Conservation (phyloP, 345 rosid species). For the Bruguiera sexangula region DNA sequence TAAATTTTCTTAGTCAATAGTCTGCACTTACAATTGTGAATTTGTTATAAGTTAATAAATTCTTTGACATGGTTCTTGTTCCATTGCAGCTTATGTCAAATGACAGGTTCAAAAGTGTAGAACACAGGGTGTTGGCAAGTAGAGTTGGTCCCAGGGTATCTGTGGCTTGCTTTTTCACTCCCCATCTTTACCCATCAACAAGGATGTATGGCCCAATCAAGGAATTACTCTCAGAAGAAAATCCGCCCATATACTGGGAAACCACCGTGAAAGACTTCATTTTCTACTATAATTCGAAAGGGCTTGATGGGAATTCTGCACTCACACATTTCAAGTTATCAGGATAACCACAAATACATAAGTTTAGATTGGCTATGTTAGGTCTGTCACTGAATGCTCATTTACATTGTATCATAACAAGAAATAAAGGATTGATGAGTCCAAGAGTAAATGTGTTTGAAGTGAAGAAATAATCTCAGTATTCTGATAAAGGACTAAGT, state of each 20-base stretch:
- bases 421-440: not conserved
- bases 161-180: constrained; percentile 12
- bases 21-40: too few species aligned
- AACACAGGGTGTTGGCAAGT: constrained; percentile 19
- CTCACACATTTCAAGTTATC: constrained; percentile 14
- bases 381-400: not conserved
- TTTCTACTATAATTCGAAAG: not conserved
- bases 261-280: constrained; percentile 12
- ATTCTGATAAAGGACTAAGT: too few species aligned
- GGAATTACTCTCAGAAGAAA: constrained; percentile 19
- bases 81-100: constrained; percentile 19
- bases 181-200: not conserved
- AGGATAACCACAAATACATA: not conserved
- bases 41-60: too few species aligned
- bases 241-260: constrained; percentile 11
- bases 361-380: not conserved
- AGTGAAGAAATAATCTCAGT: too few species aligned
- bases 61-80: not conserved
- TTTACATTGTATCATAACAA: not conserved
- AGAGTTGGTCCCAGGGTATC: constrained; percentile 13
- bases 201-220: constrained; percentile 16
- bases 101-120: constrained; percentile 16
- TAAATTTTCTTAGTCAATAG: too few species aligned
- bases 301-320: constrained; percentile 9
- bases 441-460: too few species aligned